Conservation (phyloP, 768 basidiomycete genomes). For the Naematelia aurantialba region DNA sequence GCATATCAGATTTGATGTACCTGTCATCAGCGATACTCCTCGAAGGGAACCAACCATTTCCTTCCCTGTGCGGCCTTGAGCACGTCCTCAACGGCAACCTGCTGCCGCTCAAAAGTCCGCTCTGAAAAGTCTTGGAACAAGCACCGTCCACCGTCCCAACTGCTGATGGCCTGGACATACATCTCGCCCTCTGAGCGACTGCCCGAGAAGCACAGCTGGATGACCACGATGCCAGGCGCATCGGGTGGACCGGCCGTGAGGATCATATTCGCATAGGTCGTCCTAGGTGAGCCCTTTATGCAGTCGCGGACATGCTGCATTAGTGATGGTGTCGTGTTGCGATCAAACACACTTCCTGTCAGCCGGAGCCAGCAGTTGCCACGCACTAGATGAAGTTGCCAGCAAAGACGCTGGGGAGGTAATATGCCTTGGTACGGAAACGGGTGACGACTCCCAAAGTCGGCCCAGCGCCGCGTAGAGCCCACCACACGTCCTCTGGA, state of each 20-base stretch:
- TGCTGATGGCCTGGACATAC: constrained; percentile 74
- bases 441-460: constrained; percentile 78
- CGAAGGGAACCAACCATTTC: constrained; percentile 57
- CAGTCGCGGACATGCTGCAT: constrained; percentile 91
- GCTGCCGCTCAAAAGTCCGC: constrained; percentile 82
- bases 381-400: constrained; percentile 88
- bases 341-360: constrained; percentile 70
- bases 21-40: constrained; percentile 41
- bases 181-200: constrained; percentile 67
- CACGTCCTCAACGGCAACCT: constrained; percentile 86
- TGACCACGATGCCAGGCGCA: constrained; percentile 73
- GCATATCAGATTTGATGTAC: constrained; percentile 83
- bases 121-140: constrained; percentile 86
- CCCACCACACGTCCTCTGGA: constrained; percentile 47
- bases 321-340: constrained; percentile 77
- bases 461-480: constrained; percentile 60
- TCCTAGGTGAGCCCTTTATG: constrained; percentile 78
- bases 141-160: constrained; percentile 83
- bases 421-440: constrained; percentile 85
- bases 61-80: constrained; percentile 59
- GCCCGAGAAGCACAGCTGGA: constrained; percentile 88
- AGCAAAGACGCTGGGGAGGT: constrained; percentile 84
- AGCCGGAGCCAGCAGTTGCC: not conserved
- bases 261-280: constrained; percentile 83
- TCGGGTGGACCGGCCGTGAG: constrained; percentile 83